Percentiles rank a stretch among this genome's conserved stretches.
These are phyloP conservation scores for Entomortierella chlamydospora DNA, from an alignment of 192 early-diverging fungal genomes.

Conservation along the genomic window DNA sequence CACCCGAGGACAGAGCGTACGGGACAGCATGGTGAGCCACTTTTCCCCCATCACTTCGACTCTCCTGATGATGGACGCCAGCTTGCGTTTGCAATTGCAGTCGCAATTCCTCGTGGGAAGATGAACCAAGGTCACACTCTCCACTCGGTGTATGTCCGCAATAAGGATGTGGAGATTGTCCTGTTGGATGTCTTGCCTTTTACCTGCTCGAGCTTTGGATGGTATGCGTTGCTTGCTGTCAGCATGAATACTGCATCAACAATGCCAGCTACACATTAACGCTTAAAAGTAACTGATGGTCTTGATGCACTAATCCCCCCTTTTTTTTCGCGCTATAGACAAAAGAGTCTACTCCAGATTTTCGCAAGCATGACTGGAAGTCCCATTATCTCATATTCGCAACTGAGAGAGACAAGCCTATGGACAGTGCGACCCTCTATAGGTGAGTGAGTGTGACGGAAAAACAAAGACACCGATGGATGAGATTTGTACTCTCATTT, in stretches of 20 bases:
- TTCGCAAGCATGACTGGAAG: not conserved
- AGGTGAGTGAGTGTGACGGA: not conserved
- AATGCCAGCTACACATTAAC: not conserved
- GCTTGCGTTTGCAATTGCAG: conserved; percentile 1
- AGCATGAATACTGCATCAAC: not conserved
- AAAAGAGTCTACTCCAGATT: not conserved
- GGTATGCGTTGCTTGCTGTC: conserved; percentile 1
- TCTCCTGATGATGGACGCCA: not conserved
- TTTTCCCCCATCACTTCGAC: not conserved
- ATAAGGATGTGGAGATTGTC: conserved; percentile 24
- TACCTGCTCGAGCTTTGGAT: conserved; percentile 14
- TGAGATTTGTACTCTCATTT: not conserved
- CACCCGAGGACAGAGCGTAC: conserved; percentile 5
- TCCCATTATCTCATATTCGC: not conserved
- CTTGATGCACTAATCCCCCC: too few relatives aligned
- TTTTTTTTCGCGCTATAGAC: not conserved
- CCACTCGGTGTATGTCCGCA: not conserved
- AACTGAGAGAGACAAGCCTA: not conserved
- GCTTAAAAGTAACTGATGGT: too few relatives aligned
- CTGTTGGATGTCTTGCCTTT: conserved; percentile 12
- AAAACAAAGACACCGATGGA: not conserved
- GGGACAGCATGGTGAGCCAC: not conserved
- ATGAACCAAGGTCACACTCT: not conserved
- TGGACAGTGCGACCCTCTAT: not conserved
- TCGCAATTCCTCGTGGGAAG: conserved; percentile 2